Evolutionary conservation across 2,329 filamentous ascomycete genomes (phyloP), one percentile per base, ranked within the genome.

Genomic region (Epichloe baconii): DNA sequence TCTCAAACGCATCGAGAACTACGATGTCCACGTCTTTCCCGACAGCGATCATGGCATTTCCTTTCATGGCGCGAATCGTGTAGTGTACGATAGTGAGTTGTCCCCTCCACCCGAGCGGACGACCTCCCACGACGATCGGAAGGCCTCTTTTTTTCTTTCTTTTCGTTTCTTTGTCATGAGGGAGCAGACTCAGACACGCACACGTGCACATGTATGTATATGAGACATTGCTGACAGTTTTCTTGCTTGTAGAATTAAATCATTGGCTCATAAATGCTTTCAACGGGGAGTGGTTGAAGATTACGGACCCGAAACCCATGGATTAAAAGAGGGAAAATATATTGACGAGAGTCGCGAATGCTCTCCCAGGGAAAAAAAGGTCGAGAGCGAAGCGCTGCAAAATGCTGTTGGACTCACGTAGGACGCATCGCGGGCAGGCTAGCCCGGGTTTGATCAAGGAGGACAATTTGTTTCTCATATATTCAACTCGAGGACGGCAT

Each of bases 211-310:
- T n/a, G 8, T 11, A 11, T 10, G 31, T 31, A 31, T 31, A 31
- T 31, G 31, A 10, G 31, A 31, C 31, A 31, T 4, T 31, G 31
- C 31, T 31, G 31, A 31, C 31, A 4, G 11, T 11, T 31, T 31
- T 31, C 8, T 4, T 31, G 31, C 31, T 31, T 31, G 31, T 11
- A 89, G 86, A 88, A 69, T 67, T 95, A 35, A 82, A 76, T 52
- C 90, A 87, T 64, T 98, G 91, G 91, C 80, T 98, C 50, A 79
- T 96, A 64, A 97, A 96, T 64, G 93, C 93, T 2, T 98, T 98
- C 66, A 97, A 97, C 59, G 93, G 93, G 48, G 89, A 96, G 66
- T 97, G 91, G 88, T 72, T 91, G 53, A 80, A 78, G 65, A 64
- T 80, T 14, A 60, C 65, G 11, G 55, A 76, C 48, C 71, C 78